Percentiles rank a stretch among this genome's conserved stretches.
Evolutionary conservation across 2,329 filamentous ascomycete species (phyloP).

Genomic region (Didymella keratinophila): DNA sequence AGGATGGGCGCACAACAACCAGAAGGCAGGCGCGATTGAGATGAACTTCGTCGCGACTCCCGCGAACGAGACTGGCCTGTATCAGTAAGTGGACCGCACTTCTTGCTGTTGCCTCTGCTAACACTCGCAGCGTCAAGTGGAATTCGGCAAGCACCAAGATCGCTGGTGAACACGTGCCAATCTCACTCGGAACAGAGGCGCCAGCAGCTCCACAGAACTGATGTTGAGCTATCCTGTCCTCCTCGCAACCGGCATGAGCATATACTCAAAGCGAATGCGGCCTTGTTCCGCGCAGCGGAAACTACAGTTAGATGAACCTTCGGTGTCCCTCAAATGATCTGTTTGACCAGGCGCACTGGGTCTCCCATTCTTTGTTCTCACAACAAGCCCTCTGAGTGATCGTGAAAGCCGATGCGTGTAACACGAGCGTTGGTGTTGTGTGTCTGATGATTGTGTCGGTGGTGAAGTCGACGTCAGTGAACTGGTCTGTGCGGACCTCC

Average conservation of each 20-base stretch:
- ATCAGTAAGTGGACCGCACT: neutral
- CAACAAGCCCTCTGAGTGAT: neutral
- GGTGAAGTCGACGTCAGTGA: slow-evolving; percentile 13
- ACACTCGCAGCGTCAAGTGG: neutral
- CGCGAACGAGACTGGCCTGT: neutral
- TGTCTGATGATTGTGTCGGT: neutral
- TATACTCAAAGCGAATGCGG: neutral
- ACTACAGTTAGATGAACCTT: neutral
- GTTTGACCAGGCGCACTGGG: neutral
- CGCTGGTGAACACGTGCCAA: neutral
- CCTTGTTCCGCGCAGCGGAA: neutral
- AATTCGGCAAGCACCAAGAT: neutral
- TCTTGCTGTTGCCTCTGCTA: neutral
- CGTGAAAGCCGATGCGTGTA: neutral
- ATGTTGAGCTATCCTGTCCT: neutral
- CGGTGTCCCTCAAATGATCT: slow-evolving; percentile 11
- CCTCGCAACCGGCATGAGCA: too few relatives aligned
- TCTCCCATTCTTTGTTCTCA: neutral
- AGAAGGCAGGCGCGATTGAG: neutral
- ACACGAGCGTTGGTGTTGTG: neutral
- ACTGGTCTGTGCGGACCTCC: slow-evolving; percentile 11
- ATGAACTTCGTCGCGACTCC: neutral
- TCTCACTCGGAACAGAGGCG: neutral
- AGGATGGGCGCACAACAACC: neutral
- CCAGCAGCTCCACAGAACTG: neutral